Conservation (phyloP, 495 filamentous ascomycete genomes). For the Lophiostoma macrostomum region DNA sequence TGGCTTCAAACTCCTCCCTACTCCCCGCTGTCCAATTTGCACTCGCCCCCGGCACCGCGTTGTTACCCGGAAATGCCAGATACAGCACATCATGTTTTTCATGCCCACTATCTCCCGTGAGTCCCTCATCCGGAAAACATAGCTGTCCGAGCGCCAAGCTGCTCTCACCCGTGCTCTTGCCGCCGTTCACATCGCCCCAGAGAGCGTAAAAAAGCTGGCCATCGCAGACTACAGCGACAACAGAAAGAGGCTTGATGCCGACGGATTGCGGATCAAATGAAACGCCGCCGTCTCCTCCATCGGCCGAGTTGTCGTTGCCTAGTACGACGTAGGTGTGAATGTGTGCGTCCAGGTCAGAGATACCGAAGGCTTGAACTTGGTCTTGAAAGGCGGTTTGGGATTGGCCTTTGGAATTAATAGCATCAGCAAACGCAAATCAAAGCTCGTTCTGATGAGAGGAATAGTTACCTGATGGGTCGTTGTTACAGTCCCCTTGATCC, state of each 20-base stretch:
- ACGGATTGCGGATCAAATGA: slow-evolving; percentile 51
- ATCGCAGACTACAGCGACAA: slow-evolving; percentile 63
- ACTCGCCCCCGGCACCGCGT: slow-evolving; percentile 5
- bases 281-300: slow-evolving; percentile 30
- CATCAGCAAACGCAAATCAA: background rate
- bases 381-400: slow-evolving; percentile 54
- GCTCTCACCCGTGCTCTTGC: slow-evolving; percentile 53
- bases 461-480: slow-evolving; percentile 44
- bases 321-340: slow-evolving; percentile 66
- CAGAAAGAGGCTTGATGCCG: slow-evolving; percentile 57
- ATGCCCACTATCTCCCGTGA: slow-evolving; percentile 27
- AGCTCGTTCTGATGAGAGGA: no score
- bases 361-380: slow-evolving; percentile 44
- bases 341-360: slow-evolving; percentile 58
- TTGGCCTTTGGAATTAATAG: slow-evolving; percentile 38
- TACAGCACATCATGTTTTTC: slow-evolving; percentile 25
- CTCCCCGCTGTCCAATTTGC: slow-evolving; percentile 17
- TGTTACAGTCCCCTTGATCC: slow-evolving; percentile 49
- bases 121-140: slow-evolving; percentile 46
- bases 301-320: slow-evolving; percentile 50
- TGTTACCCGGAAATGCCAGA: slow-evolving; percentile 29
- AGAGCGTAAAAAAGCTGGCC: slow-evolving; percentile 60
- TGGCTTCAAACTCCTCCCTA: slow-evolving; percentile 18
- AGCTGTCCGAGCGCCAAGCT: slow-evolving; percentile 56
- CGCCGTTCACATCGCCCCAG: slow-evolving; percentile 65